Base-by-base conservation (phyloP, 495 filamentous ascomycete species). In the Xylaria longipes region DNA sequence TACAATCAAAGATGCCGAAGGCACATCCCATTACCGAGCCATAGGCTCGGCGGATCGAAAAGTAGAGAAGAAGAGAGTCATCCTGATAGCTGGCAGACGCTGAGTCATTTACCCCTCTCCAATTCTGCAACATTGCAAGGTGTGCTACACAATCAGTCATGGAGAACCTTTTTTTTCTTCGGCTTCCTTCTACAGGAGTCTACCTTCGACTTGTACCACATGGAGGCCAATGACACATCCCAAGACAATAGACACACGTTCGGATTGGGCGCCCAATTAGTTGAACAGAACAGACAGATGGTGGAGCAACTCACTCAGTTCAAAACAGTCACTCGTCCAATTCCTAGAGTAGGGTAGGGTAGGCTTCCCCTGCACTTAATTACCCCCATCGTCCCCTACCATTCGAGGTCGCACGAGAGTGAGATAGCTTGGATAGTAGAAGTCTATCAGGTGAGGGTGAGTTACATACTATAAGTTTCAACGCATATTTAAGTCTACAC, bases 71-170 rank as follows among this genome's bases (percentile, higher is more conserved):
- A 3, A 35, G 14, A 22, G 57, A 60, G 57, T 60, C 56, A 60
- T 29, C 25, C 27, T 56, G 3, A 56, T 9, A 60, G 15, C 56
- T 22, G 22, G 9, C 15, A 60, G 33, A 37, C 57, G 39, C 33
- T 60, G 57, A 60, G 31, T 37, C 57, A 60, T 20, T 5, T 60
- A 60, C 57, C 57, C 27, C 52, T 56, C 52, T 29, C 27, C 52
- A 27, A 56, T 8, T 27, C 50, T 56, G 5, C 27, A 56, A 17
- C 12, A 31, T 5, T 31, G 14, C 52, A 56, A 56, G 5, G 3
- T 56, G 20, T 20, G 12, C 27, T 17, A 22, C 52, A 31, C 29
- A 5, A 56, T 20, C 25, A 56, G 52, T 14, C 52, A 31, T 31
- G 14, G 2, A 56, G 22, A 1, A 31, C 17, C 27, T 17, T 31